Percentiles rank a stretch among this genome's conserved stretches.
Conservation (phyloP, 2,329 filamentous ascomycete species). For the Diatrype stigma region DNA sequence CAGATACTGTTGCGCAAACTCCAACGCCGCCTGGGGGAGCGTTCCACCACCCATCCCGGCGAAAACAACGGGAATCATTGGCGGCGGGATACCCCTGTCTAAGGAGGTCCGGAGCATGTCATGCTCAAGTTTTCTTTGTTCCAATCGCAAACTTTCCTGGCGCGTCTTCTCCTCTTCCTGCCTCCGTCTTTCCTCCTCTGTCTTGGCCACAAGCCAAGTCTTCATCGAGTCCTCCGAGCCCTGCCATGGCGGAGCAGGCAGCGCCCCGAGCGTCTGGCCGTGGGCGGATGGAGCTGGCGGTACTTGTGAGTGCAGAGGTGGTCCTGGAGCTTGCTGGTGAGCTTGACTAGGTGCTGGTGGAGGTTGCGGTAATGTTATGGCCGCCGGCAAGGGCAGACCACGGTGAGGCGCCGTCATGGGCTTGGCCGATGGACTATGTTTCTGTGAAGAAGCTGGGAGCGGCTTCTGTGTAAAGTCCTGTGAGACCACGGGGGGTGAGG, state of each 20-base stretch:
- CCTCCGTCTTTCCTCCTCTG: constrained; percentile 67
- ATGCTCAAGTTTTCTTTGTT: constrained; percentile 69
- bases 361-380: constrained; percentile 54
- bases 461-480: constrained; percentile 43
- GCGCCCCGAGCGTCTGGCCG: constrained; percentile 43
- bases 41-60: constrained; percentile 64
- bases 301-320: constrained; percentile 27
- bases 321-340: constrained; percentile 23
- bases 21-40: constrained; percentile 56
- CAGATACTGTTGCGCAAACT: constrained; percentile 66
- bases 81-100: constrained; percentile 65
- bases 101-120: constrained; percentile 68
- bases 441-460: constrained; percentile 35
- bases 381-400: constrained; percentile 64
- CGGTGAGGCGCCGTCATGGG: constrained; percentile 68
- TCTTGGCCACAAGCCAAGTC: constrained; percentile 65
- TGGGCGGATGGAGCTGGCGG: constrained; percentile 30
- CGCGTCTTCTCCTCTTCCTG: constrained; percentile 70
- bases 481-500: constrained; percentile 50
- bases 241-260: constrained; percentile 66
- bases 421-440: constrained; percentile 45
- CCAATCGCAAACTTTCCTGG: constrained; percentile 62
- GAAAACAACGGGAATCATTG: constrained; percentile 72
- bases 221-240: constrained; percentile 67
- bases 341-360: constrained; percentile 25